Evolutionary conservation across 352 stramenopile species (phyloP), one percentile per base, ranked within the genome.

Genomic region (Globisporangium cylindrosporum): DNA sequence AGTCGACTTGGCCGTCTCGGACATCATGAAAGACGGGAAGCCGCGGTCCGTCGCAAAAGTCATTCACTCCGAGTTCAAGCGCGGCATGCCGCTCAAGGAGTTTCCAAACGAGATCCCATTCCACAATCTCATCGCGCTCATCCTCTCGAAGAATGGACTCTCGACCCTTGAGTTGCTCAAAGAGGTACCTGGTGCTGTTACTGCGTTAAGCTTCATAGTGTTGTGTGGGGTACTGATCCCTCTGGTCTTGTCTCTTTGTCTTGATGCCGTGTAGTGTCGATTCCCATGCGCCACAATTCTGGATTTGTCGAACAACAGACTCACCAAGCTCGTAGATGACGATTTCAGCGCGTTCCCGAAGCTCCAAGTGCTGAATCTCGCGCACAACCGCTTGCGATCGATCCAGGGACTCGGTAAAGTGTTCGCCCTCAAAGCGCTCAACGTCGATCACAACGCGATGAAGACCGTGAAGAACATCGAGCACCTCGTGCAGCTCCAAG

Each of bases 391-490:
- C 20, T 58, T 95, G 20, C 84, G 77, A 62, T 67, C 49, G 4
- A 89, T 94, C 38, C 70, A 73, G 20, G 86, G 86, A 1, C 66
- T 93, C 2, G 66, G 74, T 1, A 85, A 88, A 32, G 69, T 78
- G 1, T 85, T 87, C 36, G 78, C 91, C 38, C 65, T 94, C 0
- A 81, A 79, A 22, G 86, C 86, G 3, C 73, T 94, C 38, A 85
- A 81, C 59, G 64, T 90, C 15, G 77, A 73, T 24, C 60, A 84
- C 64, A 94, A 94, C 49, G 25, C 59, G 4, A 79, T 94, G 38
- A 79, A 80, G 25, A 75, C 46, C 0, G 80, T 91, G 63, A 93
- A 84, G 58, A 95, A 95, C 66, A 73, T 93, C 25, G 87, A 93
- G 58, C 87, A 91, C 34, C 72, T 93, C 14, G 61, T 74, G 25